Evolutionary conservation across 2,329 filamentous ascomycete species (phyloP), one percentile per base, ranked within the genome.

Genomic region (Apiospora aurea): DNA sequence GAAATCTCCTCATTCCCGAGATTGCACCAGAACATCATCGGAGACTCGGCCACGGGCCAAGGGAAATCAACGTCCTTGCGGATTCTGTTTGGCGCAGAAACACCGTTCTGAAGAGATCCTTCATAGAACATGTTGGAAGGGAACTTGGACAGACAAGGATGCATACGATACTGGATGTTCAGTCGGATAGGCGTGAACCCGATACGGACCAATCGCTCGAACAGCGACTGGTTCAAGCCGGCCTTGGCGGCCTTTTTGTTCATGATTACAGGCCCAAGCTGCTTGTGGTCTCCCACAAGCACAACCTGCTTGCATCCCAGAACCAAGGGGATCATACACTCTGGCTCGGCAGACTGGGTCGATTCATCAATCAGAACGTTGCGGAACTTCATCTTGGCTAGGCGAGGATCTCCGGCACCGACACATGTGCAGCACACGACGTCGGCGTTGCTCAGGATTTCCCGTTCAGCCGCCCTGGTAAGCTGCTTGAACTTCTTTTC

Each of bases 21-120:
- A 81, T 99, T 99, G 38, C 95, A 97, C 96, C 96, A 99, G 85
- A 99, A 99, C 96, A 98, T 98, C 96, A 99, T 99, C 3, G 96
- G 96, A 77, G 92, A 94, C 80, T 98, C 96, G 26, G 87, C 90
- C 43, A 97, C 94, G 2, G 96, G 96, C 96, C 96, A 99, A 16
- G 96, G 96, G 81, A 99, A 99, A 82, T 99, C 96, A 41, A 99
- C 94, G 78, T 99, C 96, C 75, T 93, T 93, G 74, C 96, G 92
- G 75, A 98, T 88, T 73, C 96, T 92, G 79, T 97, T 93, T 76
- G 94, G 92, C 80, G 93, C 93, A 0, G 95, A 97, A 67, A 99
- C 94, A 80, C 96, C 96, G 77, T 99, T 99, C 82, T 99, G 96
- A 71, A 99, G 88, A 71, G 94, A 96, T 26, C 96, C 96, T 78